Evolutionary conservation across 2,329 filamentous ascomycete species (phyloP).

Genomic region (Fusarium sp.): DNA sequence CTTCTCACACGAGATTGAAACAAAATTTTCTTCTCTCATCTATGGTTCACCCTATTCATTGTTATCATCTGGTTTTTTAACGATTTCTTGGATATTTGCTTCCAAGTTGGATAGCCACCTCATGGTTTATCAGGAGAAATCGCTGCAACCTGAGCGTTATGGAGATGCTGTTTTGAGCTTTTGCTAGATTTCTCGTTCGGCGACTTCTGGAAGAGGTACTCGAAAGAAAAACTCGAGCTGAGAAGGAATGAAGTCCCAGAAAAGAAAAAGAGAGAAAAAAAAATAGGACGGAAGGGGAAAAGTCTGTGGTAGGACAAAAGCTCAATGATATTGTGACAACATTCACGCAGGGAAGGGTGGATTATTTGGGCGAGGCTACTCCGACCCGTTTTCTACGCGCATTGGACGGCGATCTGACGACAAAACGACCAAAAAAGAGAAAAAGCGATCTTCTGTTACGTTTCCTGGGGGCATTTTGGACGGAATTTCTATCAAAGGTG

Average conservation of each 20-base stretch:
- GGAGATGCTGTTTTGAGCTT: not conserved
- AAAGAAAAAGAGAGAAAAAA: not conserved
- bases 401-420: constrained; percentile 35
- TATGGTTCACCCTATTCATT: not conserved
- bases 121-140: not conserved
- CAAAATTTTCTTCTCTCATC: constrained; percentile 3
- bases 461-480: constrained; percentile 22
- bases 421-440: constrained; percentile 36
- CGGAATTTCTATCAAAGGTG: constrained; percentile 22
- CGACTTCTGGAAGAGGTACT: not conserved
- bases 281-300: constrained; percentile 15
- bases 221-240: not conserved
- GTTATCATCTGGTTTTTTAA: not conserved
- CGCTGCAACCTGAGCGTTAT: not conserved
- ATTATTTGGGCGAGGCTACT: constrained; percentile 9
- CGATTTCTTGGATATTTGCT: constrained; percentile 2
- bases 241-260: not conserved
- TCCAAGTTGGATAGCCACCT: not conserved
- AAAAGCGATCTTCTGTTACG: constrained; percentile 24
- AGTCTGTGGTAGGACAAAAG: constrained; percentile 23
- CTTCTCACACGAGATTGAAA: constrained; percentile 28
- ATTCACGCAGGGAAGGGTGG: constrained; percentile 14
- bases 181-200: not conserved
- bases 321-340: constrained; percentile 16
- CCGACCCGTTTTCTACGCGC: constrained; percentile 5